Conservation (phyloP, 208 protist species). For the Trypanosoma lewisi region DNA sequence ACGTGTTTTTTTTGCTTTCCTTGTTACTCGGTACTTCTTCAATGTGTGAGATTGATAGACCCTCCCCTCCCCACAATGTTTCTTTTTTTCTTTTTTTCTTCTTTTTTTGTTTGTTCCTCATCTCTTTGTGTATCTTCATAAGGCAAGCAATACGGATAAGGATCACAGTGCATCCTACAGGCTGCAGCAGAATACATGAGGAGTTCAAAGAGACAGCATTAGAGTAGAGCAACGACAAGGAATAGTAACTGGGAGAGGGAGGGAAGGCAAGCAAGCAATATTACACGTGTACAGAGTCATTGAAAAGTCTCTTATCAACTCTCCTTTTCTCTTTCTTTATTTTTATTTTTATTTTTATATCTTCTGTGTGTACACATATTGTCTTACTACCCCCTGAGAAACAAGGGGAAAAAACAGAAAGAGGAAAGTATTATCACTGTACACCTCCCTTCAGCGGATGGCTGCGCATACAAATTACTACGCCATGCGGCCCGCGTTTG, state of each 20-base stretch:
- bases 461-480: constrained; percentile 31
- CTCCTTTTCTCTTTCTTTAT: constrained; percentile 15
- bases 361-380: not conserved
- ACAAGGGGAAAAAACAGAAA: constrained; percentile 1
- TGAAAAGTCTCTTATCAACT: not conserved
- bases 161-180: too few relatives aligned
- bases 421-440: not conserved
- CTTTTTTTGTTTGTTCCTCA: not conserved
- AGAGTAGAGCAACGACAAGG: too few relatives aligned
- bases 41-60: too few relatives aligned
- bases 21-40: too few relatives aligned
- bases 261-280: not conserved
- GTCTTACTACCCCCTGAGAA: too few relatives aligned
- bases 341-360: constrained; percentile 6
- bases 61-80: not conserved
- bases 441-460: constrained; percentile 7
- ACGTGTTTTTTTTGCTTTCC: too few relatives aligned
- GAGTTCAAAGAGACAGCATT: too few relatives aligned
- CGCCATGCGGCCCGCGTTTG: constrained; percentile 61
- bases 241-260: too few relatives aligned
- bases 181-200: too few relatives aligned
- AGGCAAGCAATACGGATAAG: too few relatives aligned
- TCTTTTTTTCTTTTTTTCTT: not conserved
- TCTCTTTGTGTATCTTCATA: not conserved
- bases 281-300: not conserved